phyloP scores from a whole-genome alignment of 116 monocot species.

The Phalaenopsis hybrid region DNA sequence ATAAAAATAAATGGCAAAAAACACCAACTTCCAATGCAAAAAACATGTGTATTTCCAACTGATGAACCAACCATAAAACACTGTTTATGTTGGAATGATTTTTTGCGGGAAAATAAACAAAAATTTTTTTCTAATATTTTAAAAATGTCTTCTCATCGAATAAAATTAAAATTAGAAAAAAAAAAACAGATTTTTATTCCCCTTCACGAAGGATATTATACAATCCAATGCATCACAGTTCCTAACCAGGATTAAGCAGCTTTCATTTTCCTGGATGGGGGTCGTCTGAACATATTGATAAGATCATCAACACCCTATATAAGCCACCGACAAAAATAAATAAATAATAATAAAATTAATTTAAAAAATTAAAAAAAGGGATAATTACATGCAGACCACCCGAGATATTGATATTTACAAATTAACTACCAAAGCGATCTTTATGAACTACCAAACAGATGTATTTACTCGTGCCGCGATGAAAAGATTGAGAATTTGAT shows the following conservation, averaged over 20 bases:
- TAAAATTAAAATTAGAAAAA: not conserved
- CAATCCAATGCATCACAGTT: too few species aligned
- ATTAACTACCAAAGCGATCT: too few species aligned
- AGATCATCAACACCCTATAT: constrained; percentile 91
- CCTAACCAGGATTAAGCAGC: constrained; percentile 26
- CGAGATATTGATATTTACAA: too few species aligned
- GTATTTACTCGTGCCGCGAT: too few species aligned
- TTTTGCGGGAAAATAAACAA: not conserved
- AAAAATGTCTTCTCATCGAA: not conserved
- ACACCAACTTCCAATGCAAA: too few species aligned
- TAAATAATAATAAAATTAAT: too few species aligned
- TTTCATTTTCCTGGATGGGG: constrained; percentile 68
- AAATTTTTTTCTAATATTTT: not conserved
- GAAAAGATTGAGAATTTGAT: too few species aligned
- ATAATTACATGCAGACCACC: too few species aligned
- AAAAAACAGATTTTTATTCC: not conserved
- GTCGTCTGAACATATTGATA: constrained; percentile 79
- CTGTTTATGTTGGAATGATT: not conserved
- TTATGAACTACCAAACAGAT: too few species aligned
- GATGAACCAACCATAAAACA: not conserved
- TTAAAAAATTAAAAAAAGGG: too few species aligned
- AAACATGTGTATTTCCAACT: not conserved
- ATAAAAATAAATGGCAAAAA: too few species aligned
- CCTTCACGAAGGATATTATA: not conserved
- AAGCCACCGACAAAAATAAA: too few species aligned